Base-by-base conservation (phyloP, 169 alveolate species). In the Amoebophrya sp. region DNA sequence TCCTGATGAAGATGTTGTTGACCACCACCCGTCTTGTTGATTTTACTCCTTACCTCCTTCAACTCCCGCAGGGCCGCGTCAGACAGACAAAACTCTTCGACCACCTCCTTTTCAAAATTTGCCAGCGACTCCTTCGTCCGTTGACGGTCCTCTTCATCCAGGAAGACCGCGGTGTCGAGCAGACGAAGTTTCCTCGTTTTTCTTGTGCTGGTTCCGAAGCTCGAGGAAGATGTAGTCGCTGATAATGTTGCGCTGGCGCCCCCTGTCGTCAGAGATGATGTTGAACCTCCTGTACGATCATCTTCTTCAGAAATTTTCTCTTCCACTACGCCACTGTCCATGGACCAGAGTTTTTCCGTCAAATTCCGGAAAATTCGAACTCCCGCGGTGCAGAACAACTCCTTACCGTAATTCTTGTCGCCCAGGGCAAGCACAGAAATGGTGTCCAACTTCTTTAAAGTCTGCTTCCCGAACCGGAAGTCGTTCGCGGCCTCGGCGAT, bases 401-500 rank as follows among this genome's bases (percentile, higher is more conserved):
- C 35, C 35, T n/a, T 25, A 2, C 83, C 83, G 35, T 66, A 66
- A 25, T 66, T 66, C 83, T 25, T 25, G 83, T 66, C 83, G 12
- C 83, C 83, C 29, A 66, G 32, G 10, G 32, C 83, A 2, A 66
- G 10, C 35, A 66, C 83, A 2, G 39, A 0, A 66, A 18, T 25
- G 35, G 2, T 66, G 10, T 2, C 12, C 0, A 66, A n/a, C 7
- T 25, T 0, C 35, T 2, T 3, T n/a, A 66, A 25, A 0, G 83
- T 66, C 35, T 3, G 32, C 29, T n/a, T 66, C 10, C 83, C 83
- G 35, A 66, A 66, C 7, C 83, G 83, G 18, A 25, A n/a, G 32
- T 66, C 83, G 29, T 25, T n/a, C 35, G 83, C 83, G 83, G 83
- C 83, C 83, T 66, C 83, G 35, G 39, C 83, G 32, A 66, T 66